phyloP scores from a whole-genome alignment of 371 early-diverging fungal species.

The Batrachochytrium dendrobatidis region DNA sequence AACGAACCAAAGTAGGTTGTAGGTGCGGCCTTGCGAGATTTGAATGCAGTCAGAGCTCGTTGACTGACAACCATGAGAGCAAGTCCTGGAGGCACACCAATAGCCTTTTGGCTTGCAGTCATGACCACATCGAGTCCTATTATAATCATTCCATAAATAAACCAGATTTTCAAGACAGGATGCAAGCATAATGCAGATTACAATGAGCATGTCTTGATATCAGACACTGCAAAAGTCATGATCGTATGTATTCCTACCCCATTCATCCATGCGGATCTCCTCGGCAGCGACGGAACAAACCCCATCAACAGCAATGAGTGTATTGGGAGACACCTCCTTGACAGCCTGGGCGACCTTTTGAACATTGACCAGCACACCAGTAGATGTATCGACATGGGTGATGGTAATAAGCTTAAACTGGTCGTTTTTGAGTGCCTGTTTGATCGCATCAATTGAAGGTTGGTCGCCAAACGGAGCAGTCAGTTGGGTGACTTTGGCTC shows the following conservation, averaged over 20 bases:
- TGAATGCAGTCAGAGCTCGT: conserved; percentile 41
- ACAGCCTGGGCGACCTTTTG: conserved; percentile 69
- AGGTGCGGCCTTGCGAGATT: conserved; percentile 59
- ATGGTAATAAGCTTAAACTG: conserved; percentile 81
- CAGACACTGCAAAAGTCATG: no score
- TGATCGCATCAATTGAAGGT: conserved; percentile 44
- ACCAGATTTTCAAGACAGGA: background rate
- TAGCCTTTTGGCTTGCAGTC: conserved; percentile 92
- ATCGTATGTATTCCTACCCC: conserved; percentile 46
- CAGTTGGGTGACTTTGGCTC: conserved; percentile 73
- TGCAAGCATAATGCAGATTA: background rate
- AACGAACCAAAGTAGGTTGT: conserved; percentile 40
- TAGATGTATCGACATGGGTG: conserved; percentile 95
- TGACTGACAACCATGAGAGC: conserved; percentile 72
- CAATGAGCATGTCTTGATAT: no score
- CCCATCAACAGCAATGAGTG: conserved; percentile 89
- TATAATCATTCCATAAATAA: background rate
- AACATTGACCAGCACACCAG: conserved; percentile 64
- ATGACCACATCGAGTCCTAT: conserved; percentile 65
- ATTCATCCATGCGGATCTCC: conserved; percentile 83
- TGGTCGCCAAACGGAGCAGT: conserved; percentile 60
- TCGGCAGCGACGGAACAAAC: conserved; percentile 95
- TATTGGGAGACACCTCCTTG: conserved; percentile 68
- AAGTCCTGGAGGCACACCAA: conserved; percentile 59
- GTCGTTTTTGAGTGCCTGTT: conserved; percentile 43